Conservation (phyloP, 306 rosid genomes). For the Vigna hirtella region DNA sequence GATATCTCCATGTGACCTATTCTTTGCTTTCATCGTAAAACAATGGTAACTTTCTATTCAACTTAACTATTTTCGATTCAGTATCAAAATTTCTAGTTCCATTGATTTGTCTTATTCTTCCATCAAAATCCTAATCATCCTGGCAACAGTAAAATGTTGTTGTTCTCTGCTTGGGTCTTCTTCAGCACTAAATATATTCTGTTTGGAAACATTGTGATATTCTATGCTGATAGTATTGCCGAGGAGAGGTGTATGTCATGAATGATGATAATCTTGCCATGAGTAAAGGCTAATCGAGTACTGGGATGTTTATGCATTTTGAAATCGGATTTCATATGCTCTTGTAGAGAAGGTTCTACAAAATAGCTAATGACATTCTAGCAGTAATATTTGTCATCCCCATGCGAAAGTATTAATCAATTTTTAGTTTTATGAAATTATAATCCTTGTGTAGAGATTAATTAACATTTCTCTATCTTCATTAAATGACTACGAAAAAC, state of each 20-base stretch:
- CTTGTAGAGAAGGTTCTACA: slow-evolving; percentile 21
- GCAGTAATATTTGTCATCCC: slow-evolving; percentile 20
- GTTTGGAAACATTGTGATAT: slow-evolving; percentile 88
- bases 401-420: slow-evolving; percentile 23
- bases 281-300: not conserved
- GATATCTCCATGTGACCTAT: too few relatives aligned
- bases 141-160: slow-evolving; percentile 57
- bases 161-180: slow-evolving; percentile 94
- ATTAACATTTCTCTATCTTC: not conserved
- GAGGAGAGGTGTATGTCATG: slow-evolving; percentile 77
- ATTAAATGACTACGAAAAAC: slow-evolving; percentile 9
- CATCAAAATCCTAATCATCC: too few relatives aligned
- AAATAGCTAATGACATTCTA: slow-evolving; percentile 25
- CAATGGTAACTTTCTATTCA: too few relatives aligned
- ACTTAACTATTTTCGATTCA: too few relatives aligned
- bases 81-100: too few relatives aligned
- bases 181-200: slow-evolving; percentile 65
- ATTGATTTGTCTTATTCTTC: too few relatives aligned
- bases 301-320: slow-evolving; percentile 21
- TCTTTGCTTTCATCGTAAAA: too few relatives aligned
- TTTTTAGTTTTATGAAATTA: slow-evolving; percentile 28
- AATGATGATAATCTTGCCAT: slow-evolving; percentile 25
- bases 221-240: slow-evolving; percentile 88
- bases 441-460: slow-evolving; percentile 14
- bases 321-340: slow-evolving; percentile 6